Percentiles rank a stretch among this genome's conserved stretches.
Evolutionary conservation across 2,329 filamentous ascomycete genomes (phyloP).

Genomic region (Alternaria solani): DNA sequence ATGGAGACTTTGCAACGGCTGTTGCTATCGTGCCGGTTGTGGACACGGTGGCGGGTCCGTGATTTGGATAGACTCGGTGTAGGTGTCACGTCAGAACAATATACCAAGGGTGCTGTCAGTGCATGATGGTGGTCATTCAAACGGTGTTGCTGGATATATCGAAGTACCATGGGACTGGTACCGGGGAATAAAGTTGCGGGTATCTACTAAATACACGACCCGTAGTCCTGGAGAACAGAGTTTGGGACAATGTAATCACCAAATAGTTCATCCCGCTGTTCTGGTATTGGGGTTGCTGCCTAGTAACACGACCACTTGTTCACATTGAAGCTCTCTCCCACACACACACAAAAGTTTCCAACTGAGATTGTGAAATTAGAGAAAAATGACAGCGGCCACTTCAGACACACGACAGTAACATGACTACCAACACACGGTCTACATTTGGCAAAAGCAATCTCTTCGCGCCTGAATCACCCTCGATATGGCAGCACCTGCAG

Average conservation of each 20-base stretch:
- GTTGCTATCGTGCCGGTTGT: constrained; percentile 64
- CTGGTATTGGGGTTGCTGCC: background rate
- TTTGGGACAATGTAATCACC: background rate
- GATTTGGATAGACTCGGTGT: background rate
- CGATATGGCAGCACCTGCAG: background rate
- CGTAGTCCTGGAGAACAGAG: background rate
- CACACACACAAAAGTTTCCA: background rate
- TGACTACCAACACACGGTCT: background rate
- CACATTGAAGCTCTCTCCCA: background rate
- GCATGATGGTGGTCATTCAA: background rate
- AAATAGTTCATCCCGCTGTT: background rate
- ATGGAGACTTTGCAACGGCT: constrained; percentile 80
- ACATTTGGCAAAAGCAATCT: background rate
- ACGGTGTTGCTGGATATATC: background rate
- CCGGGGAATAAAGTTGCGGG: background rate
- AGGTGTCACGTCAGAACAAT: background rate
- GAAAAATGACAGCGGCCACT: background rate
- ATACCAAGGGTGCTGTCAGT: background rate
- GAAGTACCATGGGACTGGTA: background rate
- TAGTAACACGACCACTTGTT: background rate
- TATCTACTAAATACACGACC: background rate
- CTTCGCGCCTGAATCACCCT: background rate
- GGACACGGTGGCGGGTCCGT: background rate
- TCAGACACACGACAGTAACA: background rate
- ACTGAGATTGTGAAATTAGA: background rate